phyloP scores from a whole-genome alignment of 306 rosid genomes.

The Rosa rugosa region DNA sequence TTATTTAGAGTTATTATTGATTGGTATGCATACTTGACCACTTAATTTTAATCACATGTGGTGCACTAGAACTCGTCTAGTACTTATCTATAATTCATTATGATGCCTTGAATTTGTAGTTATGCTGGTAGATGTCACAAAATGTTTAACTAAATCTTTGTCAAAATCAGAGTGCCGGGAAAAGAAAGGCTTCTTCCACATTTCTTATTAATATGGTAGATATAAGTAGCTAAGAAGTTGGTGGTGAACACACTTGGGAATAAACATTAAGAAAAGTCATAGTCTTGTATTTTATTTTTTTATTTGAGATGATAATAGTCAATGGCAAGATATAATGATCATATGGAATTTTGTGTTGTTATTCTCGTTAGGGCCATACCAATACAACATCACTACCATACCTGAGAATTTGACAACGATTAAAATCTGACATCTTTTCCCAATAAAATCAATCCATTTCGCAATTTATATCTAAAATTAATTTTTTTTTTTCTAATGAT shows the following conservation, averaged over 20 bases:
- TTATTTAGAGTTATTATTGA: too few species aligned
- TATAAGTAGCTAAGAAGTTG: background rate
- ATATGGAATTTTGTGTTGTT: background rate
- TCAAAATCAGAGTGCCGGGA: constrained; percentile 17
- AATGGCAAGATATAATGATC: background rate
- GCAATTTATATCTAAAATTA: too few species aligned
- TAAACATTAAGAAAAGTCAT: too few species aligned
- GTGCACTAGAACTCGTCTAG: background rate
- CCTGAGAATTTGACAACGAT: background rate
- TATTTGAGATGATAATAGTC: constrained; percentile 7
- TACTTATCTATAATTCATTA: background rate
- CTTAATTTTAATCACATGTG: background rate
- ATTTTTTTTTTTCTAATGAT: too few species aligned
- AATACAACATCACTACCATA: background rate
- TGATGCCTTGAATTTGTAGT: background rate
- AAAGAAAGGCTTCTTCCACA: constrained; percentile 1
- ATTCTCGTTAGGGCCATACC: background rate
- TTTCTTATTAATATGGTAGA: background rate
- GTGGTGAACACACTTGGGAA: constrained; percentile 11
- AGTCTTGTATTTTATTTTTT: background rate
- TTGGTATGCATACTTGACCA: background rate
- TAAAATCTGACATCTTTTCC: too few species aligned
- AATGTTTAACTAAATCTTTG: background rate
- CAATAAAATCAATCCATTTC: too few species aligned
- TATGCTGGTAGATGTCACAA: background rate